These are phyloP conservation scores for Colletotrichum sidae DNA, from an alignment of 2,329 filamentous ascomycete species.

Conservation along the genomic window DNA sequence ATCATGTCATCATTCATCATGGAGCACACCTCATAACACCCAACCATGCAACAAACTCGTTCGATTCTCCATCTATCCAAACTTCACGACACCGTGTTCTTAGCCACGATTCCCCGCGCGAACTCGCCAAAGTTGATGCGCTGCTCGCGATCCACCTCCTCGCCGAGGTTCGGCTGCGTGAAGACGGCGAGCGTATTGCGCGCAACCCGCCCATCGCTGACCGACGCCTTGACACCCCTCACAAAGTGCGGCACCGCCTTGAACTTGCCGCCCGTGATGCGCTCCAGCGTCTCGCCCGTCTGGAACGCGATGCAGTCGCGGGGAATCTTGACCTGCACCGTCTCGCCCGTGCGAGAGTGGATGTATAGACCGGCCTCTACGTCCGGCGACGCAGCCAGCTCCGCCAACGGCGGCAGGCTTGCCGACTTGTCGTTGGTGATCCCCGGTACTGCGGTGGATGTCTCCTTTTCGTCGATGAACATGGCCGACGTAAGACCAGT, in stretches of 20 bases:
- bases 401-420: conserved; percentile 67
- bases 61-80: no score
- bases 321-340: conserved; percentile 93
- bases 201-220: conserved; percentile 67
- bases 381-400: conserved; percentile 83
- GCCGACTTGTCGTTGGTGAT: conserved; percentile 41
- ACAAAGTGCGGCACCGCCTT: conserved; percentile 98
- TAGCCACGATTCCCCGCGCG: conserved; percentile 70
- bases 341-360: conserved; percentile 82
- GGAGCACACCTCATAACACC: no score
- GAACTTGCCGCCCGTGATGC: conserved; percentile 92
- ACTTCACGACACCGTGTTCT: conserved; percentile 62
- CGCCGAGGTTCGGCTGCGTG: conserved; percentile 92
- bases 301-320: conserved; percentile 94
- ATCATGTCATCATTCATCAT: no score
- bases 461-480: conserved; percentile 84
- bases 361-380: conserved; percentile 93
- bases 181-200: conserved; percentile 95
- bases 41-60: no score
- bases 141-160: conserved; percentile 77
- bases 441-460: conserved; percentile 49
- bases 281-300: conserved; percentile 90
- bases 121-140: conserved; percentile 81
- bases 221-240: conserved; percentile 73
- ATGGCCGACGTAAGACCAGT: conserved; percentile 95